Percentiles rank a stretch among this genome's conserved stretches.
These are phyloP conservation scores for Silene conica DNA, from an alignment of 148 eudicot genomes.

Conservation along the genomic window DNA sequence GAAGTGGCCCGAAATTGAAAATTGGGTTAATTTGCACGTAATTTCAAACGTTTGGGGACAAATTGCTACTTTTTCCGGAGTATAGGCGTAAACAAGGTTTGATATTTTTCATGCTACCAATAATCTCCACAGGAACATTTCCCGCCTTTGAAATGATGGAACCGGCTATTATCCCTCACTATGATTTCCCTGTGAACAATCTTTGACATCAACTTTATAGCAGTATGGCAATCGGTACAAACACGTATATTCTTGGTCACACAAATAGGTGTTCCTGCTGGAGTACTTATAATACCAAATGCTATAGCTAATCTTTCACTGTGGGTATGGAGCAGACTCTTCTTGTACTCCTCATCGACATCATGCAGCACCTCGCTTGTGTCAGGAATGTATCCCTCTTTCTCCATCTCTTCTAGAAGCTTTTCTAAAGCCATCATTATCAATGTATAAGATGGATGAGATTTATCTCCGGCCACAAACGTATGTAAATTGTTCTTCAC, in stretches of 20 bases:
- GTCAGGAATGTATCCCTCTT: conserved; percentile 58
- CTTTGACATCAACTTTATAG: conserved; percentile 54
- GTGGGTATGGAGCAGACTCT: conserved; percentile 35
- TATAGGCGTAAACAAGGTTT: no score
- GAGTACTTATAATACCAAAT: conserved; percentile 52
- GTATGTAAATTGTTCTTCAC: conserved; percentile 59
- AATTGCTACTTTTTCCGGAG: no score
- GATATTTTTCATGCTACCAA: conserved; percentile 33
- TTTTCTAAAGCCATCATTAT: conserved; percentile 42
- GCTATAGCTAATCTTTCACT: conserved; percentile 68
- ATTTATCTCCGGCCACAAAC: conserved; percentile 70
- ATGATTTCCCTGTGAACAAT: conserved; percentile 48
- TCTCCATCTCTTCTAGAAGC: conserved; percentile 47
- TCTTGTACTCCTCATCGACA: conserved; percentile 59
- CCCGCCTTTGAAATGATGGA: conserved; percentile 62
- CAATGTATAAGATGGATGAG: conserved; percentile 47
- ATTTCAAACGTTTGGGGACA: no score
- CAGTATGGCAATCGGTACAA: conserved; percentile 55
- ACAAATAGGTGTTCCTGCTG: conserved; percentile 47
- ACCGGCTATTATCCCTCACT: conserved; percentile 50
- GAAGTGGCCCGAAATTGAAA: no score
- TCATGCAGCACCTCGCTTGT: conserved; percentile 59
- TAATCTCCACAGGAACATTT: conserved; percentile 65
- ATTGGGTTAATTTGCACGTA: no score
- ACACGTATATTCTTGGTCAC: conserved; percentile 60